phyloP scores from a whole-genome alignment of 352 stramenopile species.

The Phytophthora foliorum region DNA sequence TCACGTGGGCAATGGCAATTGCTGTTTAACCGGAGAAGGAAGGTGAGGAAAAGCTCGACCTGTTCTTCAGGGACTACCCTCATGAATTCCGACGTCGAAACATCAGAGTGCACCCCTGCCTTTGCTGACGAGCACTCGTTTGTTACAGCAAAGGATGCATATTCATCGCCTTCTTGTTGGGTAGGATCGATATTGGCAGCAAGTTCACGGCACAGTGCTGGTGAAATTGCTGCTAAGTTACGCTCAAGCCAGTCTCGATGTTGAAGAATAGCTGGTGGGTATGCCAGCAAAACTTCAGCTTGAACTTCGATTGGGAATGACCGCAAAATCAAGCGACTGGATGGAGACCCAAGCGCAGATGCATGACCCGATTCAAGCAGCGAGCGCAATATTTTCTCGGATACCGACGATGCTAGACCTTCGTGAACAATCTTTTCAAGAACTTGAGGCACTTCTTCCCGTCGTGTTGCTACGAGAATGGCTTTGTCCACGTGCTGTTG shows the following conservation, averaged over 20 bases:
- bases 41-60: constrained; percentile 80
- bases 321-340: constrained; percentile 63
- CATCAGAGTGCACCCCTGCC: constrained; percentile 32
- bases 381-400: constrained; percentile 41
- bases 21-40: constrained; percentile 71
- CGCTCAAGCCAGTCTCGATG: constrained; percentile 83
- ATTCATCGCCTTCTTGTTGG: constrained; percentile 6
- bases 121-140: constrained; percentile 20
- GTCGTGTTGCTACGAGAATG: constrained; percentile 59
- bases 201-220: constrained; percentile 46
- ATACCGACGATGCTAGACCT: constrained; percentile 57
- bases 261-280: constrained; percentile 55
- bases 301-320: constrained; percentile 61
- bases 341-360: constrained; percentile 44
- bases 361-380: constrained; percentile 58
- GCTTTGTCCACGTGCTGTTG: constrained; percentile 78
- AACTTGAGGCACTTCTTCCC: constrained; percentile 56
- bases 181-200: constrained; percentile 58
- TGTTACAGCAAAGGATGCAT: neutral
- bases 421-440: constrained; percentile 63
- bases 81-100: constrained; percentile 65
- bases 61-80: constrained; percentile 53
- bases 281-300: constrained; percentile 60
- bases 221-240: constrained; percentile 54
- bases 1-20: constrained; percentile 10